Evolutionary conservation across 23 red algal species (phyloP).

Genomic region (Gracilaria vermiculophylla): DNA sequence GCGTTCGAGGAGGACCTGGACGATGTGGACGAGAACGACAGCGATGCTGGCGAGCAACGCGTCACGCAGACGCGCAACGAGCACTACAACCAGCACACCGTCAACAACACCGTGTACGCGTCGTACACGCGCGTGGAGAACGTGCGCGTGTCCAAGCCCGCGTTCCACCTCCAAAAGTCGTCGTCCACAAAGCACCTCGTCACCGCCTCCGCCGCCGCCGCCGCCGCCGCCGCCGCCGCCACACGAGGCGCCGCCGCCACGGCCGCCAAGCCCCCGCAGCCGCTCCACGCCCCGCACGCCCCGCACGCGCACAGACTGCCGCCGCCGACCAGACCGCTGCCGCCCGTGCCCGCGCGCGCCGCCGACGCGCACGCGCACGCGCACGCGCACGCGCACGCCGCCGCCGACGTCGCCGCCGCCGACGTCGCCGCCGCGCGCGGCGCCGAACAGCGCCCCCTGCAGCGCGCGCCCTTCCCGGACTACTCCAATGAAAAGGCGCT

Average conservation of each 20-base stretch:
- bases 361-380: neutral
- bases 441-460: neutral
- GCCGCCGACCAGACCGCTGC: neutral
- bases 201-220: neutral
- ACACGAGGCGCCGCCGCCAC: neutral
- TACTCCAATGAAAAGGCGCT: slow-evolving; percentile 34
- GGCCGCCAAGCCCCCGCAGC: neutral
- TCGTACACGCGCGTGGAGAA: slow-evolving; percentile 21
- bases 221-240: neutral
- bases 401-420: neutral
- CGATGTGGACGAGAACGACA: neutral
- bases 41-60: neutral
- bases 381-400: neutral
- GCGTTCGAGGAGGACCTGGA: slow-evolving; percentile 64
- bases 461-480: slow-evolving; percentile 38
- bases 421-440: neutral
- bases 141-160: neutral
- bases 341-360: neutral
- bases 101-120: neutral
- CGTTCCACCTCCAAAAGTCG: neutral
- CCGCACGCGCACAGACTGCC: neutral
- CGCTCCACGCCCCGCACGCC: neutral
- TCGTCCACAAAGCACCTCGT: neutral
- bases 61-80: neutral
- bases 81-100: neutral